These are phyloP conservation scores for Leccinum fibrillosum DNA, from an alignment of 768 basidiomycete genomes.

Conservation along the genomic window DNA sequence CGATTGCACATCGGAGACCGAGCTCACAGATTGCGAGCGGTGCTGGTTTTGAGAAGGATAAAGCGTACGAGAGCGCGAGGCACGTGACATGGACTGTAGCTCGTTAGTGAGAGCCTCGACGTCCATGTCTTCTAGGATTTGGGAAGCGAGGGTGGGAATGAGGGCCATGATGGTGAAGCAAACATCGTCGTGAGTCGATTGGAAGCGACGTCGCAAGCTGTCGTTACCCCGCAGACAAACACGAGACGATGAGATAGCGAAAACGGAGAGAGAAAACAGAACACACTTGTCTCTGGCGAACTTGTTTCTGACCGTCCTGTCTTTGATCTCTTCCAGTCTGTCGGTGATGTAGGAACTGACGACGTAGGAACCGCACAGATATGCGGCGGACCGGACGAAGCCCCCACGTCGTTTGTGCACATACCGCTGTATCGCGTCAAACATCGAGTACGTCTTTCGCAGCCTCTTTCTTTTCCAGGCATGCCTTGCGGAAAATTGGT, in stretches of 20 bases:
- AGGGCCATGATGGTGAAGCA: constrained; percentile 73
- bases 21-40: constrained; percentile 35
- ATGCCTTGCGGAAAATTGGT: too few species aligned
- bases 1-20: constrained; percentile 39
- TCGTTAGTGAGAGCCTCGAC: constrained; percentile 67
- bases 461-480: background rate
- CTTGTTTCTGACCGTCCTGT: constrained; percentile 55
- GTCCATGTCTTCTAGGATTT: constrained; percentile 70
- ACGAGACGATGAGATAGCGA: constrained; percentile 2
- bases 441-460: constrained; percentile 32
- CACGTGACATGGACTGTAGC: constrained; percentile 44
- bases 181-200: constrained; percentile 72
- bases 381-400: constrained; percentile 46
- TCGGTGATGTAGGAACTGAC: constrained; percentile 57
- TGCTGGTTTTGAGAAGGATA: constrained; percentile 9
- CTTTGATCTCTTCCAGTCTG: constrained; percentile 64
- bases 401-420: constrained; percentile 46
- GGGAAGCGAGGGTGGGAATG: constrained; percentile 60
- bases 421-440: constrained; percentile 43
- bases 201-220: constrained; percentile 71
- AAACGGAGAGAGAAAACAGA: background rate
- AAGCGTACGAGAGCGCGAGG: constrained; percentile 22
- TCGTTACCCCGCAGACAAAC: background rate
- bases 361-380: constrained; percentile 62
- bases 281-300: constrained; percentile 57